Base-by-base conservation (phyloP, 2,329 filamentous ascomycete genomes). In the Botryotinia narcissicola region DNA sequence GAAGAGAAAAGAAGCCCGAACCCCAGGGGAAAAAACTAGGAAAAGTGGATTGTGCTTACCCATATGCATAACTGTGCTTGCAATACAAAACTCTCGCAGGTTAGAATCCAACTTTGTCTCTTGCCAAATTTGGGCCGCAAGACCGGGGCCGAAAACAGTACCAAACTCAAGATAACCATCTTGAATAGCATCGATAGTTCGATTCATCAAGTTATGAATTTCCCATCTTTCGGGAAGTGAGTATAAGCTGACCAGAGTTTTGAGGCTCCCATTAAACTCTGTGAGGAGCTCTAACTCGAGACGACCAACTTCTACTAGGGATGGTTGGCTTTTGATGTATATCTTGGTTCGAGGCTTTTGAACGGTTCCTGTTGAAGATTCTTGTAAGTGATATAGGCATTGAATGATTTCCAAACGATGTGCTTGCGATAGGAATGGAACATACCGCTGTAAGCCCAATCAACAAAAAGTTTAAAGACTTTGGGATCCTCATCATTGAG, bases 111-210 rank as follows among this genome's bases (percentile, higher is more conserved):
- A 37, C 62, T 77, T 76, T 10, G 72, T 77, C 22, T 60, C 48
- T 10, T 67, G 35, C 48, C 74, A 75, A 29, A 78, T 71, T 46
- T 44, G 20, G 3, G 54, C 22, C 29, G 71, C 32, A 12, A 75
- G 54, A 20, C 72, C 74, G 9, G 73, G 73, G 16, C 76, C 74
- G 32, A 75, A 75, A 48, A 75, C 72, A 14, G 70, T 75, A 18
- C 74, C 73, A 40, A 73, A 75, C 18, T 75, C 67, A n/a, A 64
- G 73, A 57, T 73, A 76, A 2, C 73, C 75, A 72, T 77, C 74
- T 67, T 77, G 75, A 68, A 78, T 73, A 18, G 64, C 67, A 66
- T 78, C 77, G 25, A 76, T 74, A 5, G 74, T 57, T 12, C 72
- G 73, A 66, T 78, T 77, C 62, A 75, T 72, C 22, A 78, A 44